A percentile compares a stretch with the other conserved stretches of the same genome.
Evolutionary conservation across 2,329 filamentous ascomycete genomes (phyloP).

Genomic region (Penicillium digitatum): DNA sequence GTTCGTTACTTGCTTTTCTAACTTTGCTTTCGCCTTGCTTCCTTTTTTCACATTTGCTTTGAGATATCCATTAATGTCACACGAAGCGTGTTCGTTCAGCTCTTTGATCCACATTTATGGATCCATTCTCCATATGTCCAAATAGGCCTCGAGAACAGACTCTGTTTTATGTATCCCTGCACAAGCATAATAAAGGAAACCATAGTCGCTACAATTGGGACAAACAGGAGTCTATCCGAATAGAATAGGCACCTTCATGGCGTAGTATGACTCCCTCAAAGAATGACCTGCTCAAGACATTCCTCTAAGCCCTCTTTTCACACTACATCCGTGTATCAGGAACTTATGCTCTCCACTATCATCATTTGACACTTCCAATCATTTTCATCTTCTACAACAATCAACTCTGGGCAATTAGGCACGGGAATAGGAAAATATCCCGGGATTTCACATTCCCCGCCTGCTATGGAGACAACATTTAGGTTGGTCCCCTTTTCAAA

Average conservation of each 20-base stretch:
- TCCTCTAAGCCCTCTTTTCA: neutral
- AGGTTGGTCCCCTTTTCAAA: neutral
- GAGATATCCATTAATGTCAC: conserved; percentile 2
- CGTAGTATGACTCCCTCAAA: neutral
- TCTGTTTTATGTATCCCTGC: neutral
- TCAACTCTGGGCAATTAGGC: neutral
- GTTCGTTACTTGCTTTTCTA: neutral
- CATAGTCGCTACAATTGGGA: no score
- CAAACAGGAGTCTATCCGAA: no score
- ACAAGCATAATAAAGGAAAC: neutral
- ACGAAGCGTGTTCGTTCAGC: neutral
- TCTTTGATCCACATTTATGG: neutral
- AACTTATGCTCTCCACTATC: neutral
- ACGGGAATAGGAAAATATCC: neutral
- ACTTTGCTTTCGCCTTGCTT: neutral
- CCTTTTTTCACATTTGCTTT: neutral
- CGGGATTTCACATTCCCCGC: neutral
- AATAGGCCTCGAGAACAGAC: neutral
- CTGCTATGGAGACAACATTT: neutral
- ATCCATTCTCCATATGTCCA: neutral
- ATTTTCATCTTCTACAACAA: neutral
- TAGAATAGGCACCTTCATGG: neutral
- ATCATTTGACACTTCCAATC: neutral
- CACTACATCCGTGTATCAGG: neutral
- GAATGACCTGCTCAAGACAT: neutral